Evolutionary conservation across 345 rosid species (phyloP).

Genomic region (Conringia planisiliqua): DNA sequence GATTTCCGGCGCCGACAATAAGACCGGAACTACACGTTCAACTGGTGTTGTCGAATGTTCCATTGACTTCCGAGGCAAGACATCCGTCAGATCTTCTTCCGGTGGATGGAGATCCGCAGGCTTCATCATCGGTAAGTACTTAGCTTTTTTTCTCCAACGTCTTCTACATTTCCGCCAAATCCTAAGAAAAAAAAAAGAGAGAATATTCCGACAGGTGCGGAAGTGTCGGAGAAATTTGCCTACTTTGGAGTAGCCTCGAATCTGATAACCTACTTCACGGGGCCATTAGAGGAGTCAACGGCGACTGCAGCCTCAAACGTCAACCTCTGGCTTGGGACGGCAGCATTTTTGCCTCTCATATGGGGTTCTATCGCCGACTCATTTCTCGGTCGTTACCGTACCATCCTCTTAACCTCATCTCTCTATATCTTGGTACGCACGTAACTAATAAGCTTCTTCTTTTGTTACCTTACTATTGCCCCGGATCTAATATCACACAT

Average conservation of each 20-base stretch:
- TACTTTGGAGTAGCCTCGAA: constrained; percentile 32
- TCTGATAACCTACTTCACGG: constrained; percentile 39
- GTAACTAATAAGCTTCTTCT: background rate
- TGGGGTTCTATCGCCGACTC: constrained; percentile 50
- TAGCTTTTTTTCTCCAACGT: background rate
- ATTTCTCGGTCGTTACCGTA: constrained; percentile 47
- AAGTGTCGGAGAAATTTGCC: constrained; percentile 45
- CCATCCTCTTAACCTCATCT: constrained; percentile 37
- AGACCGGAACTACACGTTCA: constrained; percentile 7
- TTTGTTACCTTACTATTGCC: background rate
- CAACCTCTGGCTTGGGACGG: constrained; percentile 43
- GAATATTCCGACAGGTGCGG: constrained; percentile 32
- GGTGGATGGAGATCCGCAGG: background rate
- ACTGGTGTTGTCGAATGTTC: background rate
- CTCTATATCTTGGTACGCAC: constrained; percentile 31
- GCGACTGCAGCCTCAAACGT: constrained; percentile 46
- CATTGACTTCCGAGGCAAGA: background rate
- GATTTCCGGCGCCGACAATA: background rate
- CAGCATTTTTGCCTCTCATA: constrained; percentile 37
- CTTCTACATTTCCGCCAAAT: background rate
- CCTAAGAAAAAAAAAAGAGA: background rate
- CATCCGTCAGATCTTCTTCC: background rate
- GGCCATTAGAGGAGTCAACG: constrained; percentile 40
- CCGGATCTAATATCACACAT: background rate
- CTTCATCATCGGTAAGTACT: constrained; percentile 13